Evolutionary conservation across 2,329 filamentous ascomycete species (phyloP), one percentile per base, ranked within the genome.

Genomic region (Phaeoacremonium minimum): DNA sequence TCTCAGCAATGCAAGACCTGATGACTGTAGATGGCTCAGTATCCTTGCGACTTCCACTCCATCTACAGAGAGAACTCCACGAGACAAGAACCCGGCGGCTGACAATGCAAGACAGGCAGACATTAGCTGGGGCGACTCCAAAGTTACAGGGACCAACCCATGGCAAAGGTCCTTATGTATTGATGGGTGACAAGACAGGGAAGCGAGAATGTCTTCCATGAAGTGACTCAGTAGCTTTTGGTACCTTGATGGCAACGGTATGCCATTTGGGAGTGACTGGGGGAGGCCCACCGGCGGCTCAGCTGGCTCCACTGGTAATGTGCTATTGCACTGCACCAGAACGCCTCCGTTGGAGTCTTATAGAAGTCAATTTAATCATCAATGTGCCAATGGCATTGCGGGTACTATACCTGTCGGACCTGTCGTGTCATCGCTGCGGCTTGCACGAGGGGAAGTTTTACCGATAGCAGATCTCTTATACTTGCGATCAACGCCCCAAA

Each of bases 101-200:
- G 47, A 47, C n/a, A 49, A 15, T 6, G 47, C 47, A 14, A 49
- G 44, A 22, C 45, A 49, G 13, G 47, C 47, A 11, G 47, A 49
- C 32, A 49, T 35, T 2, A 49, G 42, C 17, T 48, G 47, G 15
- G 47, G 47, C 6, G 46, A 49, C 13, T 49, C 38, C 15, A 48
- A 38, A 2, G 38, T 41, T 3, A 40, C 42, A 2, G 47, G 47
- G 5, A 49, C 28, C 5, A 49, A 33, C 1, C 45, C 47, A 15
- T 40, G 38, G 22, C 46, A 38, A 28, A 49, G 44, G 33, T 49
- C 46, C n/a, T 40, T 28, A 33, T 48, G 45, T 7, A 49, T 43
- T 4, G 45, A 48, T 3, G 47, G 46, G 18, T 49, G 47, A 26
- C 43, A 46, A 17, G 47, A 49, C 7, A 49, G 40, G n/a, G 47